Base-by-base conservation (phyloP, 139 green algal genomes). In the Yamagishiella unicocca region DNA sequence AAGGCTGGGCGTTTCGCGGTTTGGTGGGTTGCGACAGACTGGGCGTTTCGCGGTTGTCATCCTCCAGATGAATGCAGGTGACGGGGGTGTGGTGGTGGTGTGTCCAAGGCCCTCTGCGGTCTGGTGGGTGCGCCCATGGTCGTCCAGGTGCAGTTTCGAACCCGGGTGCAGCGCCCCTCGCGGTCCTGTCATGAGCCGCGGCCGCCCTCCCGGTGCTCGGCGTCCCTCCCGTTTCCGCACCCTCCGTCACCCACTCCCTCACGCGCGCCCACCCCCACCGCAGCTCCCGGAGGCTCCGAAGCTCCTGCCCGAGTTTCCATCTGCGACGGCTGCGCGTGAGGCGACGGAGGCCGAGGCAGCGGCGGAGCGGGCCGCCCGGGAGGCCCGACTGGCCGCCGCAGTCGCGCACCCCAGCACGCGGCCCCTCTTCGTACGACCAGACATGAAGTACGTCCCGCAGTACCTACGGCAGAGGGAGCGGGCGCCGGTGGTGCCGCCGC, bases 271-370 rank as follows among this genome's bases (percentile, higher is more conserved):
- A 25, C 50, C 50, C 50, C 17, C 17, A 17, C 12, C 33, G 9
- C 74, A 82, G 74, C 33, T 82, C 29, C 79, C 79, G 7, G 53
- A 67, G 22, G 79, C 79, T n/a, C 79, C 79, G 38, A 85, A 85
- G 79, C 66, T 85, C 6, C 79, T 85, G 17, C 79, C 79, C 6
- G 79, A 85, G 61, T 85, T 85, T n/a, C 79, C 79, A 3, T 85
- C 79, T 1, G 53, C 79, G 12, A 61, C 79, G 7, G 27, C 62
- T 17, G 5, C 45, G 2, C 61, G 79, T 1, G 79, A 85, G 62
- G 61, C 58, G 7, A 61, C 58, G 7, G 79, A 85, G 79, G 79
- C 79, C 4, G 61, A 14, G 17, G 61, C 9, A n/a, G 61, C 61
- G 2, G 79, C 58, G 21, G 61, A 58, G 21, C 40, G n/a, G 9